A percentile compares a stretch with the other conserved stretches of the same genome.
Evolutionary conservation across 1,284 basidiomycete genomes (phyloP).

Genomic region (Trametes hirsuta): DNA sequence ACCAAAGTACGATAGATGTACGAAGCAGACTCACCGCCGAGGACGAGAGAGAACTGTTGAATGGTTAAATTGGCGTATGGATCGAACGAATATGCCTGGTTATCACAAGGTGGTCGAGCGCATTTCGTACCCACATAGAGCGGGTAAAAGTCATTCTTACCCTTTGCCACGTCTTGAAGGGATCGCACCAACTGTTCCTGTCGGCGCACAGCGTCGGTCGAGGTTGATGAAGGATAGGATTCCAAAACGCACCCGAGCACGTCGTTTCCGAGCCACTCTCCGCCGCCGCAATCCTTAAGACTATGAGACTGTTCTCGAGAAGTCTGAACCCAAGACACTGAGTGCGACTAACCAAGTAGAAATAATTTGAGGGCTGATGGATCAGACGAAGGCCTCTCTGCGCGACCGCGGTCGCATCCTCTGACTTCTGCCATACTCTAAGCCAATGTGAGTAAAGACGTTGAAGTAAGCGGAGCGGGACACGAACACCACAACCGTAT

Average conservation of each 20-base stretch:
- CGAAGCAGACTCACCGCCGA: slow-evolving; percentile 58
- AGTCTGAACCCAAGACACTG: background rate
- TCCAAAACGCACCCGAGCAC: background rate
- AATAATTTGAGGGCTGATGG: slow-evolving; percentile 57
- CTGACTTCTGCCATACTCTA: slow-evolving; percentile 62
- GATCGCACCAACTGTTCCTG: slow-evolving; percentile 66
- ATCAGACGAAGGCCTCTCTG: slow-evolving; percentile 53
- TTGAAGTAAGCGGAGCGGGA: slow-evolving; percentile 43
- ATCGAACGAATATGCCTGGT: slow-evolving; percentile 78
- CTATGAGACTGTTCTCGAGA: background rate
- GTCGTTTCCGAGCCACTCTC: slow-evolving; percentile 72
- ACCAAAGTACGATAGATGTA: background rate
- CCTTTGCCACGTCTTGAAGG: slow-evolving; percentile 79
- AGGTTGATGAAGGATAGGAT: background rate
- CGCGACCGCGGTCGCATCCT: slow-evolving; percentile 47
- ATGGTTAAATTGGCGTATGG: slow-evolving; percentile 61
- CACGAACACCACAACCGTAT: slow-evolving; percentile 74
- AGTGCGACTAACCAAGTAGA: slow-evolving; percentile 52
- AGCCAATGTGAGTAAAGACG: background rate
- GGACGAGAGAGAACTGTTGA: slow-evolving; percentile 53
- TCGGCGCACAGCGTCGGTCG: slow-evolving; percentile 35
- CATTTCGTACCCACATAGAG: slow-evolving; percentile 71
- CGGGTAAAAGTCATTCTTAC: slow-evolving; percentile 2
- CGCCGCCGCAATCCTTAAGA: slow-evolving; percentile 74
- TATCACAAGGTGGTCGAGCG: slow-evolving; percentile 77